These are phyloP conservation scores for Suillus ampliporus DNA, from an alignment of 768 basidiomycete genomes.

Conservation along the genomic window DNA sequence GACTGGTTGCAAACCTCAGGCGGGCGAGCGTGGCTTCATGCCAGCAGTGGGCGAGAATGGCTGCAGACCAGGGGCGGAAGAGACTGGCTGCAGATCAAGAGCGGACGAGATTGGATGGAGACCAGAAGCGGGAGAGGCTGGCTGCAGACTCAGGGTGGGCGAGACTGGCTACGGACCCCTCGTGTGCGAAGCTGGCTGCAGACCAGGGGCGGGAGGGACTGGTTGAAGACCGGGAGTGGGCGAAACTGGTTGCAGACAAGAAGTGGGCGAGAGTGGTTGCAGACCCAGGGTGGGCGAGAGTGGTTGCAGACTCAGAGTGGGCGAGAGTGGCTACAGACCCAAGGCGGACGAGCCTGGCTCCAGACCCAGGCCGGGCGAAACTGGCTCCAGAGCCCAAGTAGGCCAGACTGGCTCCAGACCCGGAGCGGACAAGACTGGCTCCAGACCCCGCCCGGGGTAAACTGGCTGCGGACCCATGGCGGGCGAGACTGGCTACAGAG, in stretches of 20 bases:
- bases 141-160: not conserved
- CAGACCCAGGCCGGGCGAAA: not conserved
- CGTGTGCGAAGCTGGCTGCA: constrained; percentile 3
- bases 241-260: not conserved
- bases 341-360: not conserved
- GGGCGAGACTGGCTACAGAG: not conserved
- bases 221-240: not conserved
- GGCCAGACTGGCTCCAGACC: not conserved
- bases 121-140: not conserved
- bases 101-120: not conserved
- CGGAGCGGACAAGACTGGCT: not conserved
- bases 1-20: not conserved
- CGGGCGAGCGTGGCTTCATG: not conserved
- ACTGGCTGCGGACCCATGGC: not conserved
- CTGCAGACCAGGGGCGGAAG: not conserved
- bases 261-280: not conserved
- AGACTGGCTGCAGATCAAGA: not conserved
- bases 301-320: not conserved
- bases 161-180: not conserved
- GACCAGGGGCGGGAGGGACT: not conserved
- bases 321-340: not conserved
- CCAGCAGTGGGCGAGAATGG: not conserved
- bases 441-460: not conserved
- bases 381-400: not conserved
- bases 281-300: not conserved